Percentiles rank a stretch among this genome's conserved stretches.
Evolutionary conservation across 768 basidiomycete species (phyloP).

Genomic region (Xerocomellus chrysenteron): DNA sequence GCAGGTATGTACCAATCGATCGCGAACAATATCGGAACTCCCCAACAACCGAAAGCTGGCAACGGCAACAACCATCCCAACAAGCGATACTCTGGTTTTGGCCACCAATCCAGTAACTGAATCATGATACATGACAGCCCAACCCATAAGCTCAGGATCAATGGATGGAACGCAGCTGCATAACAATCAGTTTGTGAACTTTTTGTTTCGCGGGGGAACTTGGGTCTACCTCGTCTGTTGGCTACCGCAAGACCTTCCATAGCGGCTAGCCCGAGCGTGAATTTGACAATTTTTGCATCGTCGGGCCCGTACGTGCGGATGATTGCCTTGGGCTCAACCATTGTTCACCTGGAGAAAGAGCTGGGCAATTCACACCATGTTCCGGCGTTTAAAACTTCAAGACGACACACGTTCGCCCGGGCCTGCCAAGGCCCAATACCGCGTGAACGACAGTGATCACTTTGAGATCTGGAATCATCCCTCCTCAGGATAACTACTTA

Average conservation of each 20-base stretch:
- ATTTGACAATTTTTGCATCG: slow-evolving; percentile 63
- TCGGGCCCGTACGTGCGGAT: slow-evolving; percentile 52
- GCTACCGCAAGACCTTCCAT: slow-evolving; percentile 70
- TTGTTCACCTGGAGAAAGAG: slow-evolving; percentile 15
- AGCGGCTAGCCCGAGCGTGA: slow-evolving; percentile 60
- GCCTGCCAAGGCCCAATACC: not conserved
- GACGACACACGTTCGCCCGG: slow-evolving; percentile 7
- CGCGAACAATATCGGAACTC: slow-evolving; percentile 61
- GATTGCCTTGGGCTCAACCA: slow-evolving; percentile 43
- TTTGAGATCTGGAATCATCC: not conserved
- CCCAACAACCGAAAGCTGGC: slow-evolving; percentile 64
- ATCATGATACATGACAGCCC: slow-evolving; percentile 57
- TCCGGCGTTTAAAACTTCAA: not conserved
- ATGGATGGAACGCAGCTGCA: slow-evolving; percentile 55
- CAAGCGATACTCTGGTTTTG: slow-evolving; percentile 42
- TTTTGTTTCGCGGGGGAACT: not conserved
- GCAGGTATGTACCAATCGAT: slow-evolving; percentile 61
- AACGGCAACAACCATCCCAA: slow-evolving; percentile 56
- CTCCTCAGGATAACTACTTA: not conserved
- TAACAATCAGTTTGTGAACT: not conserved
- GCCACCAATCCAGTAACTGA: slow-evolving; percentile 68
- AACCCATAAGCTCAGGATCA: slow-evolving; percentile 62
- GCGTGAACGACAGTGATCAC: not conserved
- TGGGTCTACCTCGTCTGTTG: slow-evolving; percentile 52
- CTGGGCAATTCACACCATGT: not conserved